Percentiles rank a stretch among this genome's conserved stretches.
Conservation (phyloP, 805 yeast species). For the Kodamaea hsintzibuensis region DNA sequence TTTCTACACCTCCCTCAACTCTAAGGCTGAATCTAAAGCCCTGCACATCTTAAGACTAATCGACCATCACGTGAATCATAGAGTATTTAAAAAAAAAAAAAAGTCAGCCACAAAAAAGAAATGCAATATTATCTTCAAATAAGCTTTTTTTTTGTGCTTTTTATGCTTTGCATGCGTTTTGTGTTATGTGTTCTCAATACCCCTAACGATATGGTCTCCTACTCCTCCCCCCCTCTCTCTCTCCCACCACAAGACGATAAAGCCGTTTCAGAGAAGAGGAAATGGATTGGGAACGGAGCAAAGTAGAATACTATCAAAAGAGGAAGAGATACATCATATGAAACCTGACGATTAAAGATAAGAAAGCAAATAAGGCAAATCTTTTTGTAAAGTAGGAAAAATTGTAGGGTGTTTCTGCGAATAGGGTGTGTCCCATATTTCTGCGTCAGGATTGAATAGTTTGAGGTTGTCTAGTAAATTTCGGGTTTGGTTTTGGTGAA, state of each 20-base stretch:
- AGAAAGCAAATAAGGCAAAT: not conserved
- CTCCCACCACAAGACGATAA: not conserved
- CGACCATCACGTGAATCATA: not conserved
- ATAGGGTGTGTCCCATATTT: not conserved
- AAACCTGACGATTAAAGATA: not conserved
- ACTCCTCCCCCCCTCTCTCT: not conserved
- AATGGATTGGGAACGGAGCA: not conserved
- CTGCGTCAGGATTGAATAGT: not conserved
- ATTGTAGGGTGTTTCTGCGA: not conserved
- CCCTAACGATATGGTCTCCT: not conserved
- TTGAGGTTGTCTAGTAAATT: no score
- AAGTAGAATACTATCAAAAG: not conserved
- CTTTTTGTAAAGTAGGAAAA: not conserved
- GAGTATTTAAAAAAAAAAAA: no score
- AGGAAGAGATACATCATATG: not conserved
- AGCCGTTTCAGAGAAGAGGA: not conserved
- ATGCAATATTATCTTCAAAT: not conserved
- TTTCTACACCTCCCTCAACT: no score
- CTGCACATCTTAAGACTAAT: no score
- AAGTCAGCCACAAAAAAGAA: not conserved
- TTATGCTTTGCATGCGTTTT: not conserved
- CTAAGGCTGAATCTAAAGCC: no score
- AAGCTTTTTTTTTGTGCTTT: not conserved
- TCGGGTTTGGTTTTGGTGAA: no score
- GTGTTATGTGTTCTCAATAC: not conserved